Evolutionary conservation across 257 asterid genomes (phyloP), one percentile per base, ranked within the genome.

Genomic region (Fraxinus americana): DNA sequence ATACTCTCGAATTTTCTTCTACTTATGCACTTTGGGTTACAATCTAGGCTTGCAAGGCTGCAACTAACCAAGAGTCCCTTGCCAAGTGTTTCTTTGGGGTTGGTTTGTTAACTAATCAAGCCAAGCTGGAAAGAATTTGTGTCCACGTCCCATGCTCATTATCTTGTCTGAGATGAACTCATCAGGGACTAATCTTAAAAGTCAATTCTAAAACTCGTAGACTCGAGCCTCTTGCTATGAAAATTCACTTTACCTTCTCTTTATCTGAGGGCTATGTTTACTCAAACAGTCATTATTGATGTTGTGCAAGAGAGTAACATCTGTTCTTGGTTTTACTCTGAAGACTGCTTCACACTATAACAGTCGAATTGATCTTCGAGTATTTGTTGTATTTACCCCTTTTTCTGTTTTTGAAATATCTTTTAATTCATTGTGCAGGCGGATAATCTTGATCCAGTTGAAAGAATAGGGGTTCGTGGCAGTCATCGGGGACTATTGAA

Each of bases 371-470:
- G 4, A 54, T 54, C 65, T n/a, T n/a, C 3, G 25, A 54, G 25
- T 23, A 25, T 7, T 21, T 61, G 29, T 61, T 21, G 32, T 19
- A 23, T 63, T 63, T 0, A 0, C 69, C 14, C 36, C 4, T 63
- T 2, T 5, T 6, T n/a, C 9, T 9, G 14, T 7, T 38, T 52
- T 4, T 52, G 8, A 63, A 2, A 9, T 11, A 4, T 25, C 14
- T 25, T 63, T 2, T 23, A 63, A 19, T 59, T 16, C 57, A 38
- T 59, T 7, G 34, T 77, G 80, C 91, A 94, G 98, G 98, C 94
- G 0, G 98, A 94, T 79, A 73, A 74, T 39, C 88, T 90, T 30
- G 89, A 86, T 23, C 96, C 98, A 4, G 94, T 85, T 41, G 96
- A 88, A 80, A 86, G 98, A 86, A 93, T 90, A 63, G 98, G 95